Evolutionary conservation across 176 grass and related monocot species (phyloP).

Genomic region (Carex littledalei): DNA sequence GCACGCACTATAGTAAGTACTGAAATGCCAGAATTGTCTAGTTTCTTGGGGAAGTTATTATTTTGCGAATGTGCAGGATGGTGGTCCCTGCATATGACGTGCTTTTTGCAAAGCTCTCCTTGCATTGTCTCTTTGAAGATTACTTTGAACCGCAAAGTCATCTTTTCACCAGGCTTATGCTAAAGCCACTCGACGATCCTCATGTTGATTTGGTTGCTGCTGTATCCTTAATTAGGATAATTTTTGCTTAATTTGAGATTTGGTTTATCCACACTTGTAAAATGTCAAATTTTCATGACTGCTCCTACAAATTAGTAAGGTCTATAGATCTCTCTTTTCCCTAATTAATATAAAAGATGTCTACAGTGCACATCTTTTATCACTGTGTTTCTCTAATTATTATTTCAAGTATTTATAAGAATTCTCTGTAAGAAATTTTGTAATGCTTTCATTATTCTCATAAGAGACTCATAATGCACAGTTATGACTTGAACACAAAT

Average conservation of each 20-base stretch:
- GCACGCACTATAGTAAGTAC: neutral
- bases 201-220: slow-evolving; percentile 64
- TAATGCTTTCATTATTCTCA: neutral
- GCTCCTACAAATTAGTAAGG: neutral
- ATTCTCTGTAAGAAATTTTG: neutral
- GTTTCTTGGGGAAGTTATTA: slow-evolving; percentile 2
- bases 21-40: neutral
- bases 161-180: slow-evolving; percentile 56
- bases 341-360: neutral
- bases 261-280: neutral
- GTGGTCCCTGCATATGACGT: slow-evolving; percentile 73
- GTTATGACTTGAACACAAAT: neutral
- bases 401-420: neutral
- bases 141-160: slow-evolving; percentile 72
- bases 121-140: slow-evolving; percentile 65
- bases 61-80: slow-evolving; percentile 44
- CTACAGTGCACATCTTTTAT: neutral
- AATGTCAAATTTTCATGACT: neutral
- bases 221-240: slow-evolving; percentile 48
- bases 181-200: slow-evolving; percentile 81
- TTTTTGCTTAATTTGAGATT: neutral
- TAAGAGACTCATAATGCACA: neutral
- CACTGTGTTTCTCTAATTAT: neutral
- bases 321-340: neutral
- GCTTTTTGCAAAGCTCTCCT: slow-evolving; percentile 77